phyloP scores from a whole-genome alignment of 257 asterid species.

The Salvia rosmarinus region DNA sequence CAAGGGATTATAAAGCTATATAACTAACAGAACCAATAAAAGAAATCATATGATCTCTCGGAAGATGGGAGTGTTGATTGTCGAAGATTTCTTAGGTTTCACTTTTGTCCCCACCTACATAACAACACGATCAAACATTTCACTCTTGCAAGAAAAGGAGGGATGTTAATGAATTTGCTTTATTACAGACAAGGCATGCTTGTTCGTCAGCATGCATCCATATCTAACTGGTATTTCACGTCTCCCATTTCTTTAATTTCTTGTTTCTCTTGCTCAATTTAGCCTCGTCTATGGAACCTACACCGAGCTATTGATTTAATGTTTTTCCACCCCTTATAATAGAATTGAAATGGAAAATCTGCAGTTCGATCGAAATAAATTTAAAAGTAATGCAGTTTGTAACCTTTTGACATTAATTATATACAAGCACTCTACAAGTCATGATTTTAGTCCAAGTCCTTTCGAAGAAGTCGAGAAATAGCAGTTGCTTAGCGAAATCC shows the following conservation, averaged over 20 bases:
- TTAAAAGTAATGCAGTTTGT: too few relatives aligned
- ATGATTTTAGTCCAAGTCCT: too few relatives aligned
- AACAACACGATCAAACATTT: conserved; percentile 8
- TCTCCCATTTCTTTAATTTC: background rate
- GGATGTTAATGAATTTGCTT: background rate
- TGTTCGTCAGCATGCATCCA: background rate
- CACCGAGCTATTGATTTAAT: background rate
- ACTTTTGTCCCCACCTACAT: conserved; percentile 40
- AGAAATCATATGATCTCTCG: background rate
- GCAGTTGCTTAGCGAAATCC: too few relatives aligned
- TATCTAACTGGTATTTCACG: background rate
- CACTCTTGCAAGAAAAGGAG: conserved; percentile 37
- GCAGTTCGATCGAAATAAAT: background rate
- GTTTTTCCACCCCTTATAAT: background rate
- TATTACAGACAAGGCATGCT: background rate
- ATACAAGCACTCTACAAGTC: background rate
- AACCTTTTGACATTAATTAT: background rate
- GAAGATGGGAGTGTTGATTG: background rate
- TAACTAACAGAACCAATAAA: conserved; percentile 2
- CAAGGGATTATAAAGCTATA: conserved; percentile 8
- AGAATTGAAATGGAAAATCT: background rate
- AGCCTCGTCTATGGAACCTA: background rate
- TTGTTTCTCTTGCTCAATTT: background rate
- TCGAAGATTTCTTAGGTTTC: conserved; percentile 36
- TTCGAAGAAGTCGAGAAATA: too few relatives aligned